phyloP scores from a whole-genome alignment of 495 filamentous ascomycete species.

The Aspergillus campestris region DNA sequence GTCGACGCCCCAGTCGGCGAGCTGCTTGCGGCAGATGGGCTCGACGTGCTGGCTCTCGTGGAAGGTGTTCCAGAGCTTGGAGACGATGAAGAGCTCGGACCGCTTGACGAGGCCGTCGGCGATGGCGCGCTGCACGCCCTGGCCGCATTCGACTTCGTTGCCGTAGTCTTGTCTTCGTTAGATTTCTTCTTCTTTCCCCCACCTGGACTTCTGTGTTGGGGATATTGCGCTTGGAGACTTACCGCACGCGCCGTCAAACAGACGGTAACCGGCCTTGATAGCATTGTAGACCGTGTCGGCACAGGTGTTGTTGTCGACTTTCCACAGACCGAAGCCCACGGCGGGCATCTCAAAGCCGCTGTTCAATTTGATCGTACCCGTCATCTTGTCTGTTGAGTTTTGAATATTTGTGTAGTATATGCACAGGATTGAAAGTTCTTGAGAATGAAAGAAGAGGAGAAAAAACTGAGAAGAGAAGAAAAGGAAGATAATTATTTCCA shows the following conservation, averaged over 20 bases:
- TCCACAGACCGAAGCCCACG: constrained; percentile 79
- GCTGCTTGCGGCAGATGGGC: constrained; percentile 63
- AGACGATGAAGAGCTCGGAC: constrained; percentile 82
- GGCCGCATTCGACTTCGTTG: constrained; percentile 76
- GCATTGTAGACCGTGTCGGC: constrained; percentile 80
- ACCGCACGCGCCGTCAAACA: constrained; percentile 85
- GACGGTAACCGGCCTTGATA: constrained; percentile 80
- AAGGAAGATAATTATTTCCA: no score
- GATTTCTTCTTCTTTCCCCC: constrained; percentile 1
- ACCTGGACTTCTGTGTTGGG: no score
- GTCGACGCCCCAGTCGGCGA: constrained; percentile 71
- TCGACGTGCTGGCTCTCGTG: constrained; percentile 66
- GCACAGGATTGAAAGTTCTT: no score
- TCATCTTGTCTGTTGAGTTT: no score
- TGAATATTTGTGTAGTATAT: no score
- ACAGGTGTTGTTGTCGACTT: constrained; percentile 69
- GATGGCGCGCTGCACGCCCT: constrained; percentile 82
- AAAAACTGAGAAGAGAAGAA: no score
- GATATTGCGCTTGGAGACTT: constrained; percentile 22
- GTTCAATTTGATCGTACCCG: constrained; percentile 60
- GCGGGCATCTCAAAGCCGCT: constrained; percentile 79
- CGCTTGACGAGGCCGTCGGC: constrained; percentile 79
- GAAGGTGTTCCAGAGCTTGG: constrained; percentile 90
- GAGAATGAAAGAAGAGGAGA: no score
- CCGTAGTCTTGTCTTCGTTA: constrained; percentile 63